Base-by-base conservation (phyloP, 352 stramenopile genomes). In the Phytophthora ohioensis region DNA sequence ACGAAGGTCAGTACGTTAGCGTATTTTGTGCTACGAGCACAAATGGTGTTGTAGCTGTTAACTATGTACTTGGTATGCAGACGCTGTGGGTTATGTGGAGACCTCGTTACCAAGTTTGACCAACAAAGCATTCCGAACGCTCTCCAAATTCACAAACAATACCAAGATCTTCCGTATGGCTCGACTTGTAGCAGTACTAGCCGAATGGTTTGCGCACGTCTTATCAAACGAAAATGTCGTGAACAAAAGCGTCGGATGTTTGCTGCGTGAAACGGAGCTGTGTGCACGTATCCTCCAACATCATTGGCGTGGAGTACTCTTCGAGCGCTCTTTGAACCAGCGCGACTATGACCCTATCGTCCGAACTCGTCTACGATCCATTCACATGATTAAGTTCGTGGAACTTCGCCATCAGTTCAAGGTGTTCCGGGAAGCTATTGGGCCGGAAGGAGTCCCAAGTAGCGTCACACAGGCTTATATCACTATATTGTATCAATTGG, bases 281-380 rank as follows among this genome's bases (percentile, higher is more conserved):
- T 92, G 85, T 17, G 82, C 87, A 6, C 84, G 83, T 12, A 87
- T 95, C 46, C 57, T 95, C 4, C 87, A 95, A 67, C 87, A 95
- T 46, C 81, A 92, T 49, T 91, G 85, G 79, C 81, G 87, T 2
- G 78, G 85, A 11, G 79, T 91, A 7, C 30, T 84, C 11, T 90
- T 92, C 53, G 80, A 91, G 54, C 79, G 85, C 13, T 78, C 60
- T 34, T 34, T 91, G 5, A 65, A 69, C 17, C 70, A 69, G 8
- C 77, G 75, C 9, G 75, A 92, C n/a, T 79, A 79, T 36, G 84
- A 92, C 46, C 45, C 76, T 7, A 78, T 73, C 9, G 81, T 90
- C 10, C 76, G 81, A 32, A 75, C 78, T n/a, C 80, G 84, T 3
- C 60, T 92, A 6, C 84, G 84, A 0, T 81, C 85, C 8, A 93